phyloP scores from a whole-genome alignment of 495 filamentous ascomycete genomes.

The Hyaloscypha bicolor region DNA sequence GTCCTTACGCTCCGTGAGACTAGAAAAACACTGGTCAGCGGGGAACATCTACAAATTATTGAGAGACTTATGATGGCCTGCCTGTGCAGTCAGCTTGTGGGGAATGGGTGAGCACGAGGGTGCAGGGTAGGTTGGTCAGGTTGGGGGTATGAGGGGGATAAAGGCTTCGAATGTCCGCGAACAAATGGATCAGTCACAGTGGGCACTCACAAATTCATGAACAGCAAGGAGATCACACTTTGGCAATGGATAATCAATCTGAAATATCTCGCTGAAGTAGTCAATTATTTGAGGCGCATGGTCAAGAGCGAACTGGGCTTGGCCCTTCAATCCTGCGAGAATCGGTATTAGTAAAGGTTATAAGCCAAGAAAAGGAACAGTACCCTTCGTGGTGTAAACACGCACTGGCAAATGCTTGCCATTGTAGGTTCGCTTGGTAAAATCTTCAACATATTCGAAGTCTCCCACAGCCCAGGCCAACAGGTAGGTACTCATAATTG shows the following conservation, averaged over 20 bases:
- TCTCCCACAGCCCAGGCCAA: slow-evolving; percentile 96
- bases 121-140: no score
- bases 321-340: slow-evolving; percentile 67
- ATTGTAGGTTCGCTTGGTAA: slow-evolving; percentile 84
- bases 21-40: slow-evolving; percentile 45
- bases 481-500: slow-evolving; percentile 97
- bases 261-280: slow-evolving; percentile 93
- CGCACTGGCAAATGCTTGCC: slow-evolving; percentile 89
- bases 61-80: slow-evolving; percentile 38
- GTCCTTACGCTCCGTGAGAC: slow-evolving; percentile 68
- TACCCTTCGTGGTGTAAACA: slow-evolving; percentile 84
- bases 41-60: not conserved
- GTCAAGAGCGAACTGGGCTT: slow-evolving; percentile 82
- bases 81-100: slow-evolving; percentile 20
- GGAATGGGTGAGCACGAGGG: not conserved
- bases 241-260: slow-evolving; percentile 92
- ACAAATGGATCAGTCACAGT: not conserved
- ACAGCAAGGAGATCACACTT: slow-evolving; percentile 95
- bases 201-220: slow-evolving; percentile 74
- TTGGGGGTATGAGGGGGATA: no score
- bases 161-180: no score
- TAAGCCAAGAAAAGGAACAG: not conserved
- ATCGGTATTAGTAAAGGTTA: not conserved
- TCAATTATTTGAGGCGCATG: slow-evolving; percentile 89
- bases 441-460: slow-evolving; percentile 92